Evolutionary conservation across 2,329 filamentous ascomycete species (phyloP), one percentile per base, ranked within the genome.

Genomic region (Pseudovirgaria hyperparasitica): DNA sequence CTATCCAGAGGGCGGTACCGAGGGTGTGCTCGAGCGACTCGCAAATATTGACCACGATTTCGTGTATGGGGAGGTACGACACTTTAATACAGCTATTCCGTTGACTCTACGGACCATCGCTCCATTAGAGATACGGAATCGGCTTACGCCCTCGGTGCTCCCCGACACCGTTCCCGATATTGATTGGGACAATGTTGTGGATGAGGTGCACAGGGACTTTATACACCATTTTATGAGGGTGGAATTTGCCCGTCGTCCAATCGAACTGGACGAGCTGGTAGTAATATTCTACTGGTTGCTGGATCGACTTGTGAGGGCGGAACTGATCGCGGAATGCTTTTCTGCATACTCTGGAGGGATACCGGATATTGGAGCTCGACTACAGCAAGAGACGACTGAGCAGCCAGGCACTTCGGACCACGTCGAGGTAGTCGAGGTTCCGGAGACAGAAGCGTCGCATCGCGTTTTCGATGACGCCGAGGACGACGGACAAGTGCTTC

Each of bases 401-500:
- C 35, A 14, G 47, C 48, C 30, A 52, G 46, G 19, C n/a, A n/a
- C n/a, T n/a, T 20, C 9, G 9, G n/a, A 9, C 19, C 19, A n/a
- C 19, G 19, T n/a, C 19, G 19, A 9, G 9, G 19, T n/a, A n/a
- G n/a, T n/a, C n/a, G n/a, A n/a, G 9, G 33, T 52, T 26, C 45
- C 46, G 17, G 35, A 34, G 45, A 55, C 35, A 10, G 48, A 51
- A 10, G 26, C 43, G 9, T 52, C 47, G 4, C 42, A 40, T 36
- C 31, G 30, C 27, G 46, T 41, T 29, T 44, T 48, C 9, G 41
- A 49, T 2, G 42, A 48, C 22, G 39, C 57, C 52, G 42, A 63
- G 51, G 60, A 60, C 19, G 46, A 53, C 8, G 82, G 81, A 5
- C 81, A 90, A 44, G 86, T 85, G 33, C 74, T 92, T 25, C 77